Conservation (phyloP, 208 protist genomes). For the Acanthamoeba healyi region DNA sequence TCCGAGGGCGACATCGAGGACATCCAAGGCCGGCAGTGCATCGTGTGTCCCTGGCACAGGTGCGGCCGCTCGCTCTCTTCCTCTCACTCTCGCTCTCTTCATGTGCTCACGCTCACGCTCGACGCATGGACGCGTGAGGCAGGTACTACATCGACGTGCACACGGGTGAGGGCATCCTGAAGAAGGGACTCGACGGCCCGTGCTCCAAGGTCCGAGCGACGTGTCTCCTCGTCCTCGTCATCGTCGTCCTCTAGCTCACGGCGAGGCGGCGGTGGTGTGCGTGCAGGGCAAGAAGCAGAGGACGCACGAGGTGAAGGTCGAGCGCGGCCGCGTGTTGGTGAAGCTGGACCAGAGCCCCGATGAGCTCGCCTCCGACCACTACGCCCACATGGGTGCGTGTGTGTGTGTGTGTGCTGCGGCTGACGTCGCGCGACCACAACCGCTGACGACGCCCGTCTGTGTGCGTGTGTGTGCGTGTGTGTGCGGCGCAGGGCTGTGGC, state of each 20-base stretch:
- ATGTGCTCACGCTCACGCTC: background rate
- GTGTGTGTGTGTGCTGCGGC: background rate
- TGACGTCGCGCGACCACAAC: background rate
- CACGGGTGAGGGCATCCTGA: constrained; percentile 44
- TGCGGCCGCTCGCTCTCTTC: background rate
- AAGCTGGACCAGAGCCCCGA: constrained; percentile 4
- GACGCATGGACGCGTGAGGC: too few relatives aligned
- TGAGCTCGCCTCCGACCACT: constrained; percentile 32
- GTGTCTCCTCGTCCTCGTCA: background rate
- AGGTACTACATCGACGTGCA: constrained; percentile 47
- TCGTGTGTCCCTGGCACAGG: constrained; percentile 61
- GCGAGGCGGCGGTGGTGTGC: background rate
- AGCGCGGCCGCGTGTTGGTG: background rate
- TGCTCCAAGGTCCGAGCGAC: background rate
- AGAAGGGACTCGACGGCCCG: background rate
- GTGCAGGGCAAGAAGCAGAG: constrained; percentile 26
- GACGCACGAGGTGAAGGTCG: constrained; percentile 28
- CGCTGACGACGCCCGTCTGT: background rate
- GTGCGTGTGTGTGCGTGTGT: too few relatives aligned
- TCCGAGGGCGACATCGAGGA: constrained; percentile 57
- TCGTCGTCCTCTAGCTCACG: too few relatives aligned
- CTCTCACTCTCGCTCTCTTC: background rate
- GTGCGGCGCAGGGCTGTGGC: background rate
- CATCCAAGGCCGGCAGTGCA: constrained; percentile 16
- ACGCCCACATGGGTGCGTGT: constrained; percentile 68